Evolutionary conservation across 2,329 filamentous ascomycete species (phyloP).

Genomic region (Aspergillus cejpii): DNA sequence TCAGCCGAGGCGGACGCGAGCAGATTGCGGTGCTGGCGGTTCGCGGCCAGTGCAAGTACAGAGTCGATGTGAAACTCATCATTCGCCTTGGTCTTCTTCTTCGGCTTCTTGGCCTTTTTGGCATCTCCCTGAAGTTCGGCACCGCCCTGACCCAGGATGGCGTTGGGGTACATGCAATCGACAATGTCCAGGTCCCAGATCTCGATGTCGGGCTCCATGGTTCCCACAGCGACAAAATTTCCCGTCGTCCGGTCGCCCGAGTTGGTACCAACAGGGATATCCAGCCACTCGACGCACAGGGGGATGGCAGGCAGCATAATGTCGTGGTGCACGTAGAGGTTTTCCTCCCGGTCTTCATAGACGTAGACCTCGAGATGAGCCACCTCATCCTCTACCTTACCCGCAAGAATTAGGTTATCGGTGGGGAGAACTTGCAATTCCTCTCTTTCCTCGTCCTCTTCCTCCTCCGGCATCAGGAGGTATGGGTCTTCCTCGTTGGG

Average conservation of each 20-base stretch:
- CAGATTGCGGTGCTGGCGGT: slow-evolving; percentile 87
- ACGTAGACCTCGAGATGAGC: slow-evolving; percentile 96
- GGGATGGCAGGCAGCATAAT: slow-evolving; percentile 98
- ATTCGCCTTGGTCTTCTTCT: slow-evolving; percentile 84
- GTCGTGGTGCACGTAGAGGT: slow-evolving; percentile 98
- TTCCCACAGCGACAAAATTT: slow-evolving; percentile 92
- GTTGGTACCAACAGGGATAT: slow-evolving; percentile 75
- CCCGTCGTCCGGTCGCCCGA: slow-evolving; percentile 60
- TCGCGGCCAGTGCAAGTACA: slow-evolving; percentile 82
- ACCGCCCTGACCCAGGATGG: slow-evolving; percentile 74
- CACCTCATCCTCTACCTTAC: slow-evolving; percentile 93
- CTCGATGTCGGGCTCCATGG: slow-evolving; percentile 97
- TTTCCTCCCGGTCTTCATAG: slow-evolving; percentile 91
- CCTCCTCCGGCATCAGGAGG: slow-evolving; percentile 74
- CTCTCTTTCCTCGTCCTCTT: slow-evolving; percentile 84
- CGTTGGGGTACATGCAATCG: slow-evolving; percentile 97
- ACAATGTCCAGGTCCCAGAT: slow-evolving; percentile 95
- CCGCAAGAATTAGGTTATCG: slow-evolving; percentile 86
- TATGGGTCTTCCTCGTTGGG: slow-evolving; percentile 95
- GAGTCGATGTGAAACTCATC: slow-evolving; percentile 91
- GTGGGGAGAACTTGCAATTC: slow-evolving; percentile 88
- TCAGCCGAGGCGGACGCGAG: slow-evolving; percentile 93
- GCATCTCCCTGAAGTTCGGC: slow-evolving; percentile 41
- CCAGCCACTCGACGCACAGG: slow-evolving; percentile 90
- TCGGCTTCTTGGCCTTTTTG: slow-evolving; percentile 75